Percentiles rank a stretch among this genome's conserved stretches.
These are phyloP conservation scores for Penicillium sclerotiorum DNA, from an alignment of 2,329 filamentous ascomycete genomes.

Conservation along the genomic window DNA sequence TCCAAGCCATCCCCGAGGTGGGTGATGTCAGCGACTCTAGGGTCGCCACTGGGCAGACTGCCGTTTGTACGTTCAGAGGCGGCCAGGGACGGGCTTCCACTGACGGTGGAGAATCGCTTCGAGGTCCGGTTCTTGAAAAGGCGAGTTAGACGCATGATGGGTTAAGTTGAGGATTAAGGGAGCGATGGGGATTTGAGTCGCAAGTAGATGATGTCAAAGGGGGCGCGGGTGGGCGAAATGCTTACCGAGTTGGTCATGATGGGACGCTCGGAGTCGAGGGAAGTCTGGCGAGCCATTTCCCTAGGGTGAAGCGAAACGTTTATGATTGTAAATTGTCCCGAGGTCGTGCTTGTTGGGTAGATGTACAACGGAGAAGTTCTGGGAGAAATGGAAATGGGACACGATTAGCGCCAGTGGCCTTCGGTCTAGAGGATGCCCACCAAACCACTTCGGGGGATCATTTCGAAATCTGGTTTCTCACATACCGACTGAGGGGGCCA, in stretches of 20 bases:
- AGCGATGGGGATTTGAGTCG: neutral
- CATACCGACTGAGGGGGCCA: neutral
- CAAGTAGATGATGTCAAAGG: neutral
- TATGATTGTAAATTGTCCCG: constrained; percentile 1
- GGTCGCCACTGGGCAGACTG: constrained; percentile 47
- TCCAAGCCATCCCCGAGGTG: constrained; percentile 79
- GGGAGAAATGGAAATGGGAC: neutral
- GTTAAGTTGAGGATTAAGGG: neutral
- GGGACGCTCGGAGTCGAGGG: constrained; percentile 57
- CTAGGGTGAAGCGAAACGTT: constrained; percentile 1
- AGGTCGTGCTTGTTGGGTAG: neutral
- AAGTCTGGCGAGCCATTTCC: constrained; percentile 44
- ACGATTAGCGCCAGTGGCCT: neutral
- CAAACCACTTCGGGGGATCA: no score
- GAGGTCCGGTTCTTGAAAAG: constrained; percentile 52
- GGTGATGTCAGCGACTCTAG: constrained; percentile 66
- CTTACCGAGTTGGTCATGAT: constrained; percentile 59
- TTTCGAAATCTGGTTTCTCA: neutral
- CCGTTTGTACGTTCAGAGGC: constrained; percentile 49
- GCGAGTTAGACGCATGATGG: constrained; percentile 14
- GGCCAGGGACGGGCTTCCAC: constrained; percentile 49
- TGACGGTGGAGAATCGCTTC: constrained; percentile 57
- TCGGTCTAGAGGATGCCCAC: no score
- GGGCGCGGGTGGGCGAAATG: constrained; percentile 1
- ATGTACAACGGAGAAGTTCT: neutral